Evolutionary conservation across 1,284 basidiomycete genomes (phyloP).

Genomic region (Phaffia rhodozyma): DNA sequence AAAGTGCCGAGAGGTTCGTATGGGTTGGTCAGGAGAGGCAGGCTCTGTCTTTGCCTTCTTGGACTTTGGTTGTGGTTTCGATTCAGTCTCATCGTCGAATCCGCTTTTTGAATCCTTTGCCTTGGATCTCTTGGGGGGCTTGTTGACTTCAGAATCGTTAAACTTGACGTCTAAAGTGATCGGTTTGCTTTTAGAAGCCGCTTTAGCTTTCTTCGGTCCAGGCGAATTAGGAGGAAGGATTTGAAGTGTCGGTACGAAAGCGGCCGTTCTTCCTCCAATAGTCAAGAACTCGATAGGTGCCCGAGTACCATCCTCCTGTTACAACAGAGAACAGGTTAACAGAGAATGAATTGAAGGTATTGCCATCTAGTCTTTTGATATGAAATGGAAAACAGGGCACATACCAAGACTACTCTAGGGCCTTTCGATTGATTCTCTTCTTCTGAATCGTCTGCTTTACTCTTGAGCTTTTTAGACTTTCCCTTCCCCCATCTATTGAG

Average conservation of each 20-base stretch:
- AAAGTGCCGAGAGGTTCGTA: too few species aligned
- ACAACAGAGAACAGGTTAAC: neutral
- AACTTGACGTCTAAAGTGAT: too few species aligned
- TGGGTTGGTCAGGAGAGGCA: too few species aligned
- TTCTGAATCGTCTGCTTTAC: constrained; percentile 14
- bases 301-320: constrained; percentile 52
- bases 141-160: too few species aligned
- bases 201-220: too few species aligned
- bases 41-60: too few species aligned
- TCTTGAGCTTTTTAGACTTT: constrained; percentile 48
- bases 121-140: too few species aligned
- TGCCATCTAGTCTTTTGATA: neutral
- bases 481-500: constrained; percentile 51
- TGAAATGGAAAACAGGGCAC: constrained; percentile 5
- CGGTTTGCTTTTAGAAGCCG: neutral
- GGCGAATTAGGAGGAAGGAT: neutral
- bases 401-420: constrained; percentile 12
- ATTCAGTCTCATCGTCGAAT: too few species aligned
- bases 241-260: constrained; percentile 37
- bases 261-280: constrained; percentile 60
- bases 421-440: constrained; percentile 11
- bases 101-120: too few species aligned
- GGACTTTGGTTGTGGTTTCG: too few species aligned
- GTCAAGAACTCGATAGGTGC: constrained; percentile 66
- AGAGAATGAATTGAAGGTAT: neutral